A percentile compares a stretch with the other conserved stretches of the same genome.
Conservation (phyloP, 345 rosid genomes). For the Conringia planisiliqua region DNA sequence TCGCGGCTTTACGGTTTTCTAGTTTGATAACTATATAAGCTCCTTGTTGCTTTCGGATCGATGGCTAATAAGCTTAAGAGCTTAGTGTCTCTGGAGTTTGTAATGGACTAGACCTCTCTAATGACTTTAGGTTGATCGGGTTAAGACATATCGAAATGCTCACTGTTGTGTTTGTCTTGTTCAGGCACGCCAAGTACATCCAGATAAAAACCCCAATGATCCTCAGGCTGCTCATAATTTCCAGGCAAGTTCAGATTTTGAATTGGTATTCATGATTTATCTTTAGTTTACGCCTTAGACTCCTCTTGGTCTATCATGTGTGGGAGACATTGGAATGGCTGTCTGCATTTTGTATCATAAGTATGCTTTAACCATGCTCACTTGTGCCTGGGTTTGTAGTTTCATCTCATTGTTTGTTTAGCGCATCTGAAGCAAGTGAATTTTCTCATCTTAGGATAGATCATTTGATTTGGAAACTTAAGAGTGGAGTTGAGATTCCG, state of each 20-base stretch:
- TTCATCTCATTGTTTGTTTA: background rate
- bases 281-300: background rate
- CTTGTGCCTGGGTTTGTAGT: background rate
- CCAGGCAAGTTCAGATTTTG: conserved; percentile 51
- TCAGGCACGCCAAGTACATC: conserved; percentile 99
- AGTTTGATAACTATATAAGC: background rate
- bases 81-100: conserved; percentile 4
- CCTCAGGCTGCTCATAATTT: conserved; percentile 93
- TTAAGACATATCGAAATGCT: background rate
- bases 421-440: background rate
- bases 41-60: background rate
- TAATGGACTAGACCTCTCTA: background rate
- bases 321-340: background rate
- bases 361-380: background rate
- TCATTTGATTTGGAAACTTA: background rate
- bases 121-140: background rate
- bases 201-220: conserved; percentile 93
- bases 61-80: background rate
- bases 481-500: background rate
- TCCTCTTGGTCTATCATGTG: background rate
- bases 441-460: background rate
- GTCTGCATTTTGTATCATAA: background rate
- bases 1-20: background rate
- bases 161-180: conserved; percentile 16
- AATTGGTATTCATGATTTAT: background rate